phyloP scores from a whole-genome alignment of 1,284 basidiomycete species.

The Phlebopus sp. region DNA sequence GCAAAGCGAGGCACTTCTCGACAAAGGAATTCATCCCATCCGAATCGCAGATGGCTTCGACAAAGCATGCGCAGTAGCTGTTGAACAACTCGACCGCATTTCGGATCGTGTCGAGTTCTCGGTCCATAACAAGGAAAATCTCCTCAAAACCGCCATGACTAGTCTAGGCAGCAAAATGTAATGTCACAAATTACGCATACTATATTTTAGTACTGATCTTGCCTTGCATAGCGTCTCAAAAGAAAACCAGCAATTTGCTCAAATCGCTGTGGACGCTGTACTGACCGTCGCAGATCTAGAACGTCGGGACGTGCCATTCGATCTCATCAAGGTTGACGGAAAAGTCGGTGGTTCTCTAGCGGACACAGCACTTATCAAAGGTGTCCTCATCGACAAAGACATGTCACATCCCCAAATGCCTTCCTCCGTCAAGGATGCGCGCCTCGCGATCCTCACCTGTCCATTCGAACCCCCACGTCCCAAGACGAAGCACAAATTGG shows the following conservation, averaged over 20 bases:
- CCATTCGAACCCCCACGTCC: slow-evolving; percentile 98
- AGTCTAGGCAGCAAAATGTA: slow-evolving; percentile 97
- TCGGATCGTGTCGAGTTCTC: slow-evolving; percentile 92
- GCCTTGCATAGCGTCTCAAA: slow-evolving; percentile 79
- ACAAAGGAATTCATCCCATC: slow-evolving; percentile 97
- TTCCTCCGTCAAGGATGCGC: slow-evolving; percentile 81
- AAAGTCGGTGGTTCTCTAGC: slow-evolving; percentile 97
- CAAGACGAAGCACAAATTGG: slow-evolving; percentile 99
- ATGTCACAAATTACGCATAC: slow-evolving; percentile 9
- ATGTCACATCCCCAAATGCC: slow-evolving; percentile 99
- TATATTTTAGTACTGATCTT: slow-evolving; percentile 8
- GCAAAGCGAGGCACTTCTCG: slow-evolving; percentile 87
- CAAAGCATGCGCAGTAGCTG: slow-evolving; percentile 86
- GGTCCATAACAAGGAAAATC: slow-evolving; percentile 77
- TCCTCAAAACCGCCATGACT: slow-evolving; percentile 95
- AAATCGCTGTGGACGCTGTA: slow-evolving; percentile 97
- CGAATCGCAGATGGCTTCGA: slow-evolving; percentile 99
- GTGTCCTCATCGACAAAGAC: slow-evolving; percentile 98
- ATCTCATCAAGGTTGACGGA: slow-evolving; percentile 98
- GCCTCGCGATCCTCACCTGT: slow-evolving; percentile 95
- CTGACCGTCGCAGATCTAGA: slow-evolving; percentile 93
- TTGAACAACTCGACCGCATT: slow-evolving; percentile 87
- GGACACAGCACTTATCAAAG: slow-evolving; percentile 90
- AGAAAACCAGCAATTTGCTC: slow-evolving; percentile 91
- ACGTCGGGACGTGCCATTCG: slow-evolving; percentile 94